Evolutionary conservation across 2,329 filamentous ascomycete species (phyloP).

Genomic region (Cordyceps militaris): DNA sequence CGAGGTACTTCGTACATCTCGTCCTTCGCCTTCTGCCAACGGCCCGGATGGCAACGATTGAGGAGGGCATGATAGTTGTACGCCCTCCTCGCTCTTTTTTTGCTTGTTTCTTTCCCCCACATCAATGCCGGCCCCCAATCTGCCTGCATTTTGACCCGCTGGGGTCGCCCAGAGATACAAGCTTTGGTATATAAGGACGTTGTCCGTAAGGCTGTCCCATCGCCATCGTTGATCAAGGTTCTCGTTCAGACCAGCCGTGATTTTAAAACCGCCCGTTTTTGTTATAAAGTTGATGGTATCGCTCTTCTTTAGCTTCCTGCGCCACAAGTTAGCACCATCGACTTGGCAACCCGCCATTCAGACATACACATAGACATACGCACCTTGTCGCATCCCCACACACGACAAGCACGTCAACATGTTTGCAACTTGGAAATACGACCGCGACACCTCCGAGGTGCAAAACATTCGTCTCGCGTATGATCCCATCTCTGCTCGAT

Average conservation of each 20-base stretch:
- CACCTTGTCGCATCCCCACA: background rate
- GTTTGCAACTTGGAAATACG: conserved; percentile 34
- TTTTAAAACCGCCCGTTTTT: background rate
- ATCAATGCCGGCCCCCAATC: conserved; percentile 9
- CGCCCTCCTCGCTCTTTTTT: background rate
- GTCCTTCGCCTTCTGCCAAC: background rate
- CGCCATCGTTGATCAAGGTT: background rate
- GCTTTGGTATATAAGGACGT: conserved; percentile 9
- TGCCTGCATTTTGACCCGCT: background rate
- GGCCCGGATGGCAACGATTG: background rate
- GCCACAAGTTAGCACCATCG: background rate
- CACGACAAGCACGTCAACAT: conserved; percentile 17
- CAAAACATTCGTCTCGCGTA: conserved; percentile 30
- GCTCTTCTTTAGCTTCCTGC: background rate
- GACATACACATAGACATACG: background rate
- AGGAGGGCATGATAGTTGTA: background rate
- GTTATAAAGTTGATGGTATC: background rate
- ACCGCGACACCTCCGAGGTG: conserved; percentile 31
- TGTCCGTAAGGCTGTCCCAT: conserved; percentile 1
- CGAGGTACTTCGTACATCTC: background rate
- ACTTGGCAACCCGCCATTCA: background rate
- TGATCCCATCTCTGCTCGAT: conserved; percentile 31
- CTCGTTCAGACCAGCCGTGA: background rate
- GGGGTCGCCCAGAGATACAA: background rate
- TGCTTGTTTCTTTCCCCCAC: conserved; percentile 6